Conservation (phyloP, 179 eudicot genomes). For the Drosera spatulata region DNA sequence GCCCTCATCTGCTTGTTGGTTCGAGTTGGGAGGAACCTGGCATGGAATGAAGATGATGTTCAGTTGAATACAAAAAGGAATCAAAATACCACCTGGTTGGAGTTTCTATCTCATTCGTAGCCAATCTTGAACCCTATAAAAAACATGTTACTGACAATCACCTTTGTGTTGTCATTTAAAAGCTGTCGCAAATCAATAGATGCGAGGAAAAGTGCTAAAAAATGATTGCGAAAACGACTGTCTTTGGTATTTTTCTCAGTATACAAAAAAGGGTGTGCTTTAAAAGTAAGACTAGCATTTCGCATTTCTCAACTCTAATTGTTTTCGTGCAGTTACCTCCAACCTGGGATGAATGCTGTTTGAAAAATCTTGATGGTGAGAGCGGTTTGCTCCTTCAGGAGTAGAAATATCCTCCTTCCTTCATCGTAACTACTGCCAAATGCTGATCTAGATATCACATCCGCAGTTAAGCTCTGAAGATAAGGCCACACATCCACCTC, state of each 20-base stretch:
- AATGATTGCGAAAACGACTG: no score
- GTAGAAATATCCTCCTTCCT: constrained; percentile 36
- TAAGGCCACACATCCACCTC: constrained; percentile 49
- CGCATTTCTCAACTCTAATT: no score
- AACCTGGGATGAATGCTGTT: constrained; percentile 40
- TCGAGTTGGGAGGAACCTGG: constrained; percentile 32
- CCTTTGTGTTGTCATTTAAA: no score
- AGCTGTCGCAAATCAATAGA: no score
- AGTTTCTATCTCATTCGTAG: no score
- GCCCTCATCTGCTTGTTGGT: constrained; percentile 10
- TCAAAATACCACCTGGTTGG: no score
- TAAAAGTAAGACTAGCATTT: not conserved
- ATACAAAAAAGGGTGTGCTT: no score
- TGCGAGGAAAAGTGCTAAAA: no score
- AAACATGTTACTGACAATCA: no score
- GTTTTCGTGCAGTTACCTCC: constrained; percentile 24
- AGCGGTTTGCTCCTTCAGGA: constrained; percentile 35
- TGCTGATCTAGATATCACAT: constrained; percentile 52
- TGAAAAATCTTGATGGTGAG: constrained; percentile 14
- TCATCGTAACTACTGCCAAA: constrained; percentile 49
- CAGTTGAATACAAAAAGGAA: no score
- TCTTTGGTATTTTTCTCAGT: no score
- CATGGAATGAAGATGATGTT: not conserved
- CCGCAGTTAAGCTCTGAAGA: constrained; percentile 27
- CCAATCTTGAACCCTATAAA: no score